Conservation (phyloP, 768 basidiomycete species). For the Mycena maculata region DNA sequence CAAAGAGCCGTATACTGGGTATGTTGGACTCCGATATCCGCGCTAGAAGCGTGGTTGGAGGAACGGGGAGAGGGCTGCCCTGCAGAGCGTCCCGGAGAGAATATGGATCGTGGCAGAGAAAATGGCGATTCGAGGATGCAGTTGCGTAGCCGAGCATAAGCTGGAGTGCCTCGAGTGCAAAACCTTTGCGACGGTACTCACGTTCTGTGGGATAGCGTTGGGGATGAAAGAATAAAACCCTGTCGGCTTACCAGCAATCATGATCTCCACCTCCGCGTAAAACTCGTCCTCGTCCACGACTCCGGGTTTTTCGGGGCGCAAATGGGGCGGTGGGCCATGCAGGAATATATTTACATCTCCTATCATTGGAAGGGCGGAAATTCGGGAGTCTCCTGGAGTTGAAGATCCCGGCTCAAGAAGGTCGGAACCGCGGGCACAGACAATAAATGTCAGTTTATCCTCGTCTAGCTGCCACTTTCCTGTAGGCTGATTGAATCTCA, state of each 20-base stretch:
- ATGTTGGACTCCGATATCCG: slow-evolving; percentile 78
- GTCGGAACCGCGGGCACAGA: slow-evolving; percentile 64
- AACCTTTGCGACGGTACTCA: slow-evolving; percentile 74
- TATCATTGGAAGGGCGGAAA: slow-evolving; percentile 70
- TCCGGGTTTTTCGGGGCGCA: slow-evolving; percentile 23
- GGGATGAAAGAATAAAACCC: not conserved
- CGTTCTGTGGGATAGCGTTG: slow-evolving; percentile 57
- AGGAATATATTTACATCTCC: slow-evolving; percentile 95
- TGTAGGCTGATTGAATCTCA: slow-evolving; percentile 42
- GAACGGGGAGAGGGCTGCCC: slow-evolving; percentile 53
- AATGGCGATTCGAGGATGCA: slow-evolving; percentile 48
- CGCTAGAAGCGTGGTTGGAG: slow-evolving; percentile 65
- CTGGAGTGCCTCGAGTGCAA: slow-evolving; percentile 70
- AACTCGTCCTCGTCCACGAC: slow-evolving; percentile 52
- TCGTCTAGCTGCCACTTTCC: slow-evolving; percentile 89
- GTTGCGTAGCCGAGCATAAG: slow-evolving; percentile 79
- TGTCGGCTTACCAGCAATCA: slow-evolving; percentile 82
- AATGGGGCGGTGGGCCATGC: slow-evolving; percentile 54
- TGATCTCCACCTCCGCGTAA: slow-evolving; percentile 90
- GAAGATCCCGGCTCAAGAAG: not conserved
- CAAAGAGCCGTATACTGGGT: slow-evolving; percentile 79
- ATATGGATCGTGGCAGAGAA: slow-evolving; percentile 18
- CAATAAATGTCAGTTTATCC: slow-evolving; percentile 94
- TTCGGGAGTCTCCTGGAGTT: slow-evolving; percentile 47
- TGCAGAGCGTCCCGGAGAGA: slow-evolving; percentile 20